Evolutionary conservation across 2,329 filamentous ascomycete species (phyloP), one percentile per base, ranked within the genome.

Genomic region (Aspergillus sp.): DNA sequence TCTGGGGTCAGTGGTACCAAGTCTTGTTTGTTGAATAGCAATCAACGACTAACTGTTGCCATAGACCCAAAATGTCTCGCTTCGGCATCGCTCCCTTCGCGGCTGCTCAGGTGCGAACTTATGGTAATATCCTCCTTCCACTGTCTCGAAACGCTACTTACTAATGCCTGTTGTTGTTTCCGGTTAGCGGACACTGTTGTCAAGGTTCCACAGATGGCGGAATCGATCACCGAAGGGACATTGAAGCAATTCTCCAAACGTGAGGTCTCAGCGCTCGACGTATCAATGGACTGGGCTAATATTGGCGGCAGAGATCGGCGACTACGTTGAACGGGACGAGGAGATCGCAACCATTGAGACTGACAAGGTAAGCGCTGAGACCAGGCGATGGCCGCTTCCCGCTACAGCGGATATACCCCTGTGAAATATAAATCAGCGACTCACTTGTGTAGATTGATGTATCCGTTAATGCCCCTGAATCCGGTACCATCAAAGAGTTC

Each of bases 341-440:
- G 95, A 99, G 78, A 94, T 99, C 77, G 95, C 95, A 32, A 97
- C 94, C 53, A 99, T 99, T 73, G 95, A 99, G 81, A 99, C 95
- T 13, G 95, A 99, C 85, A 99, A 99, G 88, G 91, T 92, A 81
- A 64, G 76, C 59, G 54, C 17, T n/a, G 19, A 23, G 42, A 23
- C 47, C 11, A 27, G 36, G 23, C 27, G 19, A 48, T 54, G 36
- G 36, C 15, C 25, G 19, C 4, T 25, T 27, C 19, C 23, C 30
- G 25, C 25, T 36, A 11, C 32, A 15, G 5, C 11, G 32, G 32
- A 23, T 3, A 50, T 27, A 2, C n/a, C 25, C 47, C 17, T 50
- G 13, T 8, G n/a, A 8, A 30, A 1, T 49, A 17, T 11, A 50
- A 39, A 47, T 17, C 4, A 42, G 42, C 23, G 27, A 38, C 64